Percentiles rank a stretch among this genome's conserved stretches.
These are phyloP conservation scores for Talaromyces ruber DNA, from an alignment of 495 filamentous ascomycete species.

Conservation along the genomic window DNA sequence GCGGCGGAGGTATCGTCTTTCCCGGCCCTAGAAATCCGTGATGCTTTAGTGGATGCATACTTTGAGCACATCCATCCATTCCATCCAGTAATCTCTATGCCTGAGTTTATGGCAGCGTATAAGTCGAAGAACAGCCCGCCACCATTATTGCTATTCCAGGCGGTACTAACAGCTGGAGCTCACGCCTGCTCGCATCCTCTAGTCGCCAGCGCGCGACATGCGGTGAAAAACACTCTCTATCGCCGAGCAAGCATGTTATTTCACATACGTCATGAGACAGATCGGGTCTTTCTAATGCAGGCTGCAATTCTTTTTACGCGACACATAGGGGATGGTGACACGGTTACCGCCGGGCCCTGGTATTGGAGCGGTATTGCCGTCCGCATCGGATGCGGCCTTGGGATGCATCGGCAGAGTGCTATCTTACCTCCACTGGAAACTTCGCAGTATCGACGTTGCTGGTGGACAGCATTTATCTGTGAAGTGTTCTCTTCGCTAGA, in stretches of 20 bases:
- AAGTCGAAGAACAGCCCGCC: slow-evolving; percentile 5
- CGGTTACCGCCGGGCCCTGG: slow-evolving; percentile 8
- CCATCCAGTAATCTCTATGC: slow-evolving; percentile 3
- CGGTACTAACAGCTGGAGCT: slow-evolving; percentile 11
- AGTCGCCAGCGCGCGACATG: slow-evolving; percentile 5
- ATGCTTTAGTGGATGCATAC: slow-evolving; percentile 7
- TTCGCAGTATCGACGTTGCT: not conserved
- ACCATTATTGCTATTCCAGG: slow-evolving; percentile 13
- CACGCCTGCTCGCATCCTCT: slow-evolving; percentile 7
- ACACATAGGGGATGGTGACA: slow-evolving; percentile 9
- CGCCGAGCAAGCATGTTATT: slow-evolving; percentile 12
- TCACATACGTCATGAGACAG: slow-evolving; percentile 11
- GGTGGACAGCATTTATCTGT: slow-evolving; percentile 11
- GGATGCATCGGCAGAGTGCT: slow-evolving; percentile 10
- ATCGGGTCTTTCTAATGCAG: slow-evolving; percentile 11
- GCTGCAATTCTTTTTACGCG: slow-evolving; percentile 13
- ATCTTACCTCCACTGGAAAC: not conserved
- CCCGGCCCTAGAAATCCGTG: slow-evolving; percentile 1
- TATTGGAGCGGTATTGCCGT: slow-evolving; percentile 13
- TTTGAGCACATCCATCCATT: slow-evolving; percentile 7
- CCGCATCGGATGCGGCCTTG: slow-evolving; percentile 14
- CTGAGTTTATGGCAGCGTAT: slow-evolving; percentile 5
- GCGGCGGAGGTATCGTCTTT: not conserved
- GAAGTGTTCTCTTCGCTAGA: slow-evolving; percentile 9
- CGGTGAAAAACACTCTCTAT: slow-evolving; percentile 11